Evolutionary conservation across 2,329 filamentous ascomycete species (phyloP).

Genomic region (Neonectria hederae): DNA sequence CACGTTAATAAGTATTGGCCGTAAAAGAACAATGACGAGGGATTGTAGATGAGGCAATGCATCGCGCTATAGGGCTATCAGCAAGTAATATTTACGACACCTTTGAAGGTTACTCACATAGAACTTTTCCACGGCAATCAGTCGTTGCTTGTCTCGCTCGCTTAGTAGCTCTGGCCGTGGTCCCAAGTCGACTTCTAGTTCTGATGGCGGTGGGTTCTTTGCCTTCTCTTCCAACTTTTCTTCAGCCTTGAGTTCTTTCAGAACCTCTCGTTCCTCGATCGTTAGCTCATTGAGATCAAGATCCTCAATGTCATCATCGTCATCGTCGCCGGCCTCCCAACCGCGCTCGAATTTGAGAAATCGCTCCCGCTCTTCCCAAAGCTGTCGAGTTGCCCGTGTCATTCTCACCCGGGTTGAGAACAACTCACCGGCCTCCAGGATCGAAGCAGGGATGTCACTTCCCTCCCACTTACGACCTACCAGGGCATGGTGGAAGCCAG

Average conservation of each 20-base stretch:
- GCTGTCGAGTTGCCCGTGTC: constrained; percentile 87
- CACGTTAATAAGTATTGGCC: constrained; percentile 86
- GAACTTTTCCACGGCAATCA: constrained; percentile 81
- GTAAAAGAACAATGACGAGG: constrained; percentile 89
- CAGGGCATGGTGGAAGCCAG: constrained; percentile 80
- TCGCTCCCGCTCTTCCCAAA: constrained; percentile 92
- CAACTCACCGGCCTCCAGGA: constrained; percentile 91
- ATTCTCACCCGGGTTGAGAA: constrained; percentile 92
- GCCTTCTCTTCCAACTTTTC: constrained; percentile 45
- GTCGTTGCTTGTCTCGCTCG: constrained; percentile 68
- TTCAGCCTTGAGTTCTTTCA: constrained; percentile 52
- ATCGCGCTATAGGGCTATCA: constrained; percentile 62
- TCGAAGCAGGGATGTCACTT: constrained; percentile 92
- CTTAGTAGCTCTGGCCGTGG: constrained; percentile 59
- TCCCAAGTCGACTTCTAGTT: constrained; percentile 54
- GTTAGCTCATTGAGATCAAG: constrained; percentile 58
- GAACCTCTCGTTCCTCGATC: constrained; percentile 51
- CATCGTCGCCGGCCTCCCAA: constrained; percentile 70
- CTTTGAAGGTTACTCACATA: constrained; percentile 71
- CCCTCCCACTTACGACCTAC: constrained; percentile 91
- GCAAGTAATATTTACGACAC: background rate
- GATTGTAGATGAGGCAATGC: constrained; percentile 90
- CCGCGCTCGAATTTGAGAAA: constrained; percentile 94
- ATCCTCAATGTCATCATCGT: constrained; percentile 58
- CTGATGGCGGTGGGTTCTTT: constrained; percentile 27